These are phyloP conservation scores for Gnetum montanum DNA, from an alignment of 75 land plant genomes.

Conservation along the genomic window DNA sequence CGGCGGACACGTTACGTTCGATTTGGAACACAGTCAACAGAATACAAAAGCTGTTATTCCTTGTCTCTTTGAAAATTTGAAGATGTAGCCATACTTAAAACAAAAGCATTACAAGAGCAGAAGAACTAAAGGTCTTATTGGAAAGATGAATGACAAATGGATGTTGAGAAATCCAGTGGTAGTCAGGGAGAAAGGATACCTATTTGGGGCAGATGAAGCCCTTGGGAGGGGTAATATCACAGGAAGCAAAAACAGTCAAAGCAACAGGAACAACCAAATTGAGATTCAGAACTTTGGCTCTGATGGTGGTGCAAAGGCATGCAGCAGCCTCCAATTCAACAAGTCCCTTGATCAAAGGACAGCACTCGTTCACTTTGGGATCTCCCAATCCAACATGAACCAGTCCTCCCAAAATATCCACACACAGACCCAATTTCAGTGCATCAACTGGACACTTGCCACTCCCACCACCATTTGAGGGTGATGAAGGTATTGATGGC, in stretches of 20 bases:
- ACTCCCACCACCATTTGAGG: too few species aligned
- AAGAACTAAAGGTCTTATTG: too few species aligned
- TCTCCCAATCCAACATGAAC: conserved; percentile 37
- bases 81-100: too few species aligned
- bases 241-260: conserved; percentile 26
- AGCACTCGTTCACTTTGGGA: conserved; percentile 25
- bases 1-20: too few species aligned
- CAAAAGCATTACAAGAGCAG: too few species aligned
- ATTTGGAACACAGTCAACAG: too few species aligned
- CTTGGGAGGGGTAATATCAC: conserved; percentile 38
- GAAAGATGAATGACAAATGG: too few species aligned
- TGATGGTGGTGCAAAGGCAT: conserved; percentile 54
- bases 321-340: conserved; percentile 40
- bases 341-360: conserved; percentile 34
- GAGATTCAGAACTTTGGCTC: conserved; percentile 35
- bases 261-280: conserved; percentile 38
- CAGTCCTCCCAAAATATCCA: conserved; percentile 39
- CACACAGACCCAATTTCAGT: conserved; percentile 39
- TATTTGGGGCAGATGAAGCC: conserved; percentile 45
- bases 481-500: too few species aligned
- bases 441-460: conserved; percentile 40
- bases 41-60: too few species aligned
- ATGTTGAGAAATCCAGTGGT: too few species aligned
- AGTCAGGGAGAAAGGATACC: too few species aligned
- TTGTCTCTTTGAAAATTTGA: too few species aligned